These are phyloP conservation scores for Favolaschia claudopus DNA, from an alignment of 768 basidiomycete species.

Conservation along the genomic window DNA sequence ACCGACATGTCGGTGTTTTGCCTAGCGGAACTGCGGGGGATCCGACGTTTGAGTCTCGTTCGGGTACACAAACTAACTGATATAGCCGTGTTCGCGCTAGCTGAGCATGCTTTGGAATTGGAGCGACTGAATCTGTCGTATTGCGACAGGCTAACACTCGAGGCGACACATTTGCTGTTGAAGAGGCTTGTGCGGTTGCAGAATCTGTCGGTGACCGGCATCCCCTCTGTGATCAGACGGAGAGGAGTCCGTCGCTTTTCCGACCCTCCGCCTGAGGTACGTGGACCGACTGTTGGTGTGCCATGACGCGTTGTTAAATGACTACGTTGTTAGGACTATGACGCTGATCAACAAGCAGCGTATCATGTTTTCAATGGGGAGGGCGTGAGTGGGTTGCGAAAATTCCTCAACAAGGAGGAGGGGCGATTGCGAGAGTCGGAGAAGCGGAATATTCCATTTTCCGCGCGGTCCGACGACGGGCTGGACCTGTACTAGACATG, in stretches of 20 bases:
- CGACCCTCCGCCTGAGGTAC: conserved; percentile 68
- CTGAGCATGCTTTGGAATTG: conserved; percentile 71
- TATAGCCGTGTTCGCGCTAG: conserved; percentile 79
- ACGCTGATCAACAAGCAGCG: conserved; percentile 68
- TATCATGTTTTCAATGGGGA: conserved; percentile 84
- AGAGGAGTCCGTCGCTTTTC: conserved; percentile 81
- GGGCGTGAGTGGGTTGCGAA: conserved; percentile 67
- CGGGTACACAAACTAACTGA: conserved; percentile 87
- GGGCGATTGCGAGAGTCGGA: conserved; percentile 65
- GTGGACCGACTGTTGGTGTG: conserved; percentile 33
- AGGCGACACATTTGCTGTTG: conserved; percentile 76
- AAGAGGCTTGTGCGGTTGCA: conserved; percentile 65
- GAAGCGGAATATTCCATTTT: conserved; percentile 63
- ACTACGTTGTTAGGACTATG: conserved; percentile 57
- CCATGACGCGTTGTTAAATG: conserved; percentile 20
- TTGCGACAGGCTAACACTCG: conserved; percentile 81
- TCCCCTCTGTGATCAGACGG: conserved; percentile 75
- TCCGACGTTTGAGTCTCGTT: conserved; percentile 82
- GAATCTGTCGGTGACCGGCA: conserved; percentile 82
- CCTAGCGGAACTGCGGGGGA: conserved; percentile 69
- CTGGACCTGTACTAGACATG: conserved; percentile 63
- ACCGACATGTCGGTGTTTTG: conserved; percentile 89
- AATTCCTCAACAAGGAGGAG: conserved; percentile 78
- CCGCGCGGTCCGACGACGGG: conserved; percentile 68
- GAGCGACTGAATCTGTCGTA: conserved; percentile 89